Evolutionary conservation across 768 basidiomycete species (phyloP), one percentile per base, ranked within the genome.

Genomic region (Stropharia rugosoannulata): DNA sequence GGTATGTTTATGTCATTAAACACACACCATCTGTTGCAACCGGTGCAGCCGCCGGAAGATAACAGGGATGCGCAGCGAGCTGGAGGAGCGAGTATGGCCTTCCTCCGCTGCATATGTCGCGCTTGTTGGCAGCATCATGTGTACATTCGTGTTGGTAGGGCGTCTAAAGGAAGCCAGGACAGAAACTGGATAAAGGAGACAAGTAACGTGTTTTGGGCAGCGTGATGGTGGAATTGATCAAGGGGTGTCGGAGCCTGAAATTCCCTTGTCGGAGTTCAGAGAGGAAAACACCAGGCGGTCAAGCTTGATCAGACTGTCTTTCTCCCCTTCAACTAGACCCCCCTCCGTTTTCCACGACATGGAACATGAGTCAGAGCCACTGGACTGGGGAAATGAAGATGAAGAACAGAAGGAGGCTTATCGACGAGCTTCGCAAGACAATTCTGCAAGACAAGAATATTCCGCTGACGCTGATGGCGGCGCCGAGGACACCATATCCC

Each of bases 21-120:
- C 41, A 59, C 82, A 49, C 56, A 87, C 93, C 93, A 95, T 94
- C 70, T 93, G 90, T 54, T 92, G 87, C 61, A 94, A 87, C 57
- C 90, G 82, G 62, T 88, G 83, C 47, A 95, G 68, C 40, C 93
- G 77, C 58, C 86, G 80, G 66, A 96, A 90, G 61, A 95, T 89
- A 37, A 90, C 75, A 15, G 92, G 92, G 22, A 95, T 73, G 16
- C 90, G 85, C 45, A 76, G 63, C 47, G 74, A 67, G 46, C 65
- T 65, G 55, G 74, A 70, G 39, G 67, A 60, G 40, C 71, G 69
- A 52, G 68, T 44, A 36, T 69, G 62, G 44, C 76, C 77, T 55
- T 78, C 75, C 62, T 79, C 77, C 48, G 69, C 56, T 25, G 73
- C 67, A 57, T 71, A 74, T 13, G 76, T 68, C 58, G 71, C 64